Evolutionary conservation across 139 green algal genomes (phyloP).

Genomic region (Picochlorum sp.): DNA sequence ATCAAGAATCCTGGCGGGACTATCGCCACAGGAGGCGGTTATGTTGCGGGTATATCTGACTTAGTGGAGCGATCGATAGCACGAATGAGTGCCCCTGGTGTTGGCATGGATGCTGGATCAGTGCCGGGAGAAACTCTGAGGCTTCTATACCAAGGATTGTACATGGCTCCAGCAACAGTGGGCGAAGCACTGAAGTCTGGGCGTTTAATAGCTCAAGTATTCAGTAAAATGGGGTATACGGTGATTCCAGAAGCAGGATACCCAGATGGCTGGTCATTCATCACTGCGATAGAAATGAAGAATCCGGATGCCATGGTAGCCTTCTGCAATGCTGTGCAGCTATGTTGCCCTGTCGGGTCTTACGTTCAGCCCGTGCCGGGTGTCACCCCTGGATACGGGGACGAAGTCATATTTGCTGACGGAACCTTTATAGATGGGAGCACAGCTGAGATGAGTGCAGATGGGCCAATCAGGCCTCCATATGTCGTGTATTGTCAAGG

Average conservation of each 20-base stretch:
- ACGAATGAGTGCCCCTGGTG: constrained; percentile 74
- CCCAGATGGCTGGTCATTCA: constrained; percentile 54
- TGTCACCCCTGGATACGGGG: constrained; percentile 78
- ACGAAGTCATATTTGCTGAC: constrained; percentile 91
- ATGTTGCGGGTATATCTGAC: constrained; percentile 74
- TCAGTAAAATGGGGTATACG: constrained; percentile 45
- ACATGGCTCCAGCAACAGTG: constrained; percentile 74
- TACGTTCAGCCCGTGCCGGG: constrained; percentile 79
- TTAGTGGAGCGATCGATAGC: constrained; percentile 65
- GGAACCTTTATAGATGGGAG: constrained; percentile 93
- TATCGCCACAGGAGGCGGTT: constrained; percentile 80
- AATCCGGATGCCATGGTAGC: constrained; percentile 56
- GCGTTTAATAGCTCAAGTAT: constrained; percentile 65
- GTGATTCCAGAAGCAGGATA: constrained; percentile 36
- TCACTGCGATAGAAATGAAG: constrained; percentile 79
- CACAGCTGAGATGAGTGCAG: constrained; percentile 83
- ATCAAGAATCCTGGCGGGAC: constrained; percentile 95
- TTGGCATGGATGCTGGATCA: constrained; percentile 74
- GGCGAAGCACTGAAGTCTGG: constrained; percentile 90
- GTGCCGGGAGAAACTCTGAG: constrained; percentile 60
- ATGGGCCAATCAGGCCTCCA: constrained; percentile 81
- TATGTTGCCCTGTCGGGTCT: constrained; percentile 68
- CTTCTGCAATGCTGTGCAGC: constrained; percentile 81
- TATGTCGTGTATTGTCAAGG: constrained; percentile 87
- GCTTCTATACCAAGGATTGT: constrained; percentile 79